Conservation (phyloP, 257 asterid genomes). For the Fraxinus anomala region DNA sequence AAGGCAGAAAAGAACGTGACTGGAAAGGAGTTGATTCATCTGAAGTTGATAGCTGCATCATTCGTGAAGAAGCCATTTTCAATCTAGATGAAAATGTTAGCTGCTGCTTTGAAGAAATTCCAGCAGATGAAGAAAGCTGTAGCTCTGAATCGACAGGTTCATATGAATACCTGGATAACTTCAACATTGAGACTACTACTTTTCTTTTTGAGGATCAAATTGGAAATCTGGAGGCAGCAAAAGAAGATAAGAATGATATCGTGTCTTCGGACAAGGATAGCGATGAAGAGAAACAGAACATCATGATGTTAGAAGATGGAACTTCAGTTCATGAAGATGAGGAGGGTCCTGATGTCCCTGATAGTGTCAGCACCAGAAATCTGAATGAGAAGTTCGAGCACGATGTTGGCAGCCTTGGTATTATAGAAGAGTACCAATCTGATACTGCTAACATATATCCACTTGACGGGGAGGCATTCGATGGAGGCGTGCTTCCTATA, state of each 20-base stretch:
- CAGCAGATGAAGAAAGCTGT: conserved; percentile 37
- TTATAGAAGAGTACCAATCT: neutral
- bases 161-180: conserved; percentile 19
- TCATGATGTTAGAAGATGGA: conserved; percentile 11
- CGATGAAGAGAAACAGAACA: conserved; percentile 13
- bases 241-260: conserved; percentile 12
- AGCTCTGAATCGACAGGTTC: conserved; percentile 37
- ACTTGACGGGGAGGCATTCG: neutral
- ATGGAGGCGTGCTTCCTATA: neutral
- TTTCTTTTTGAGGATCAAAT: conserved; percentile 15
- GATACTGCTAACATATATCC: neutral
- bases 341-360: conserved; percentile 5
- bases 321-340: conserved; percentile 16
- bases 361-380: neutral
- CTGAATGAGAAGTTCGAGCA: neutral
- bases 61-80: conserved; percentile 20
- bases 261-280: neutral
- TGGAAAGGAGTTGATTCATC: conserved; percentile 22
- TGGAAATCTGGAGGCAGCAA: conserved; percentile 22
- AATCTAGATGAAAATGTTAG: conserved; percentile 20
- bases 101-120: conserved; percentile 31
- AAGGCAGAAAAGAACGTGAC: conserved; percentile 26
- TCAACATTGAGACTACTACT: neutral
- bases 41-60: neutral
- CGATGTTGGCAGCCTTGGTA: neutral